phyloP scores from a whole-genome alignment of 2,329 filamentous ascomycete species.

The Blastomyces gilchristii region DNA sequence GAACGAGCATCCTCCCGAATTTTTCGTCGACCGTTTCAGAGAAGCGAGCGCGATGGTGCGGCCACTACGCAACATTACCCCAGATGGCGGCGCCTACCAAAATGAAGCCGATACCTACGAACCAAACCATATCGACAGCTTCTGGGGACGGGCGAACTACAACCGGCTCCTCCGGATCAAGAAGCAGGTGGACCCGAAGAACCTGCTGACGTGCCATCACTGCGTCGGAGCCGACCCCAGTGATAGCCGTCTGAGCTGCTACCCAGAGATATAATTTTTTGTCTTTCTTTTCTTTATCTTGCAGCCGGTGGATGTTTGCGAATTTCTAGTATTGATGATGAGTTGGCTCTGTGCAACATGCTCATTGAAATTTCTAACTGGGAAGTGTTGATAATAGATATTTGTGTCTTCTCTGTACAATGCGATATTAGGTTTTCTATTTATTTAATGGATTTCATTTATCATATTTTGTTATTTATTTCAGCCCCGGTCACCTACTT shows the following conservation, averaged over 20 bases:
- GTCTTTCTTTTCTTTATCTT: neutral
- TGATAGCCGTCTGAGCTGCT: constrained; percentile 7
- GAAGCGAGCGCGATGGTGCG: constrained; percentile 12
- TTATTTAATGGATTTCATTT: too few relatives aligned
- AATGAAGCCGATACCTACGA: constrained; percentile 31
- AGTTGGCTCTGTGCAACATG: neutral
- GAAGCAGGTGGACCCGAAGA: constrained; percentile 32
- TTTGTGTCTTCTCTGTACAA: neutral
- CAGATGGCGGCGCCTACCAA: constrained; percentile 26
- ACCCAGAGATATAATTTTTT: constrained; percentile 5
- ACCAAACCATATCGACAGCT: constrained; percentile 30
- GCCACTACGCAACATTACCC: constrained; percentile 15
- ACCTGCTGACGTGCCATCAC: constrained; percentile 40
- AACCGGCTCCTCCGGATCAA: constrained; percentile 28
- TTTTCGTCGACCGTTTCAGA: constrained; percentile 13
- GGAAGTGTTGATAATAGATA: neutral
- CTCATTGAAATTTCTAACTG: neutral
- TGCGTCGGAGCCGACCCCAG: constrained; percentile 41
- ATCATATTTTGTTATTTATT: too few relatives aligned
- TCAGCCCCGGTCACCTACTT: too few relatives aligned
- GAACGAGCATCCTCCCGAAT: constrained; percentile 9
- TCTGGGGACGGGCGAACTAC: constrained; percentile 34
- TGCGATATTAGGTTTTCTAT: too few relatives aligned
- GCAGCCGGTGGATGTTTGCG: neutral
- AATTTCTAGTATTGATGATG: neutral